Base-by-base conservation (phyloP, 2,329 filamentous ascomycete genomes). In the Fusarium sp. region DNA sequence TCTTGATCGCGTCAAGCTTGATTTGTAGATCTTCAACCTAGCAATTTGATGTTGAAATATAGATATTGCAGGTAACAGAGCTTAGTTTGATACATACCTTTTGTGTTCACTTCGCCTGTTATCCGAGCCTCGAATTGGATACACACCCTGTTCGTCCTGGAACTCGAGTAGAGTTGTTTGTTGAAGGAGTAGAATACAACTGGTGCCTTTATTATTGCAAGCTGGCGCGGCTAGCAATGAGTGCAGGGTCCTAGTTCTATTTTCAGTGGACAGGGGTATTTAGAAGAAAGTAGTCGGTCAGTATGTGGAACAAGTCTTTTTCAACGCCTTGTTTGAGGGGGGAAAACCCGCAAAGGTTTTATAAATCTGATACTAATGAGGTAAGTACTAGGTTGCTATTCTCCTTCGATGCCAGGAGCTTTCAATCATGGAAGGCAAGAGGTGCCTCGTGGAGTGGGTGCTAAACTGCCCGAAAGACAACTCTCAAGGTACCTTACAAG, bases 181-280 rank as follows among this genome's bases (percentile, higher is more conserved):
- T 26, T 31, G 28, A 10, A 46, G 51, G 53, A 50, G 31, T 36
- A 45, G 48, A 40, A 26, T 52, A n/a, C 39, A 52, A 46, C 31
- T 52, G 36, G 31, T 26, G 38, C 22, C 26, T 34, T 46, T 56
- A 49, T 57, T 49, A 40, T 40, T 66, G 42, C 50, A 39, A 49
- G 40, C 44, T 55, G 57, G 49, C 48, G 48, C 39, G 51, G 55
- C 42, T 61, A 53, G 45, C 33, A 51, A 15, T 48, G 38, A 51
- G 55, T 48, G 59, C 63, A 66, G 57, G 62, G 62, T 51, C 40
- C 48, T 43, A 58, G 63, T 44, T 65, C 50, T 59, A 38, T 51
- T 51, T 60, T 40, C 40, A 49, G 36, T 36, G 42, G 55, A 45
- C 63, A 52, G 33, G 50, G 57, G 50, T 40, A 57, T 22, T 45